Evolutionary conservation across 2,329 filamentous ascomycete genomes (phyloP).

Genomic region (Colletotrichum orchidophilum): DNA sequence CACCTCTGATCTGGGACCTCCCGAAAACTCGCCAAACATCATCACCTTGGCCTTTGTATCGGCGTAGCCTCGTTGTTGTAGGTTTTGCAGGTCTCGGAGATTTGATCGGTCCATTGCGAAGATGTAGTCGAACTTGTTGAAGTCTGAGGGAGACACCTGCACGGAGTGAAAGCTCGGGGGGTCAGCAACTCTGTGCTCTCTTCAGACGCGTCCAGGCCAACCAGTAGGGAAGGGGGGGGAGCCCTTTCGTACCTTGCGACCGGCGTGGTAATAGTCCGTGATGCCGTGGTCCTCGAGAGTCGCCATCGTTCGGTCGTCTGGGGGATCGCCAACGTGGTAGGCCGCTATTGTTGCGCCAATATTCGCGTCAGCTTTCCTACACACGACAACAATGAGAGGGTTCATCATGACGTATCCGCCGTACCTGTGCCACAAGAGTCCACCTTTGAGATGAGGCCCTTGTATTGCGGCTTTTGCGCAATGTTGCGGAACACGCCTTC

Average conservation of each 20-base stretch:
- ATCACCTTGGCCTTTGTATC: constrained; percentile 72
- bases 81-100: constrained; percentile 72
- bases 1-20: constrained; percentile 71
- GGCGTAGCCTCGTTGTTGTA: constrained; percentile 67
- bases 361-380: neutral
- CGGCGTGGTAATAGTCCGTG: constrained; percentile 78
- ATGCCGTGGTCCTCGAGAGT: constrained; percentile 81
- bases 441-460: constrained; percentile 70
- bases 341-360: constrained; percentile 60
- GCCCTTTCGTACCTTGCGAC: constrained; percentile 73
- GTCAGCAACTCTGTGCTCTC: constrained; percentile 1
- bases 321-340: constrained; percentile 81
- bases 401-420: constrained; percentile 33
- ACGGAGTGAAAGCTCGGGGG: neutral
- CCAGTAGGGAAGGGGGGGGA: no score
- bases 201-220: constrained; percentile 7
- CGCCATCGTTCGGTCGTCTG: constrained; percentile 85
- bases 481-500: constrained; percentile 89
- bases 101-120: constrained; percentile 94
- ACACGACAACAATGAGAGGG: neutral
- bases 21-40: constrained; percentile 86
- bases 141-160: constrained; percentile 72
- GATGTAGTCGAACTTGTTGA: constrained; percentile 89
- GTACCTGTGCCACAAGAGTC: constrained; percentile 88
- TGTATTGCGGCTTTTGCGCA: constrained; percentile 67